These are phyloP conservation scores for Kurtzmaniella quercitrusa DNA, from an alignment of 1,139 yeast genomes.

Conservation along the genomic window DNA sequence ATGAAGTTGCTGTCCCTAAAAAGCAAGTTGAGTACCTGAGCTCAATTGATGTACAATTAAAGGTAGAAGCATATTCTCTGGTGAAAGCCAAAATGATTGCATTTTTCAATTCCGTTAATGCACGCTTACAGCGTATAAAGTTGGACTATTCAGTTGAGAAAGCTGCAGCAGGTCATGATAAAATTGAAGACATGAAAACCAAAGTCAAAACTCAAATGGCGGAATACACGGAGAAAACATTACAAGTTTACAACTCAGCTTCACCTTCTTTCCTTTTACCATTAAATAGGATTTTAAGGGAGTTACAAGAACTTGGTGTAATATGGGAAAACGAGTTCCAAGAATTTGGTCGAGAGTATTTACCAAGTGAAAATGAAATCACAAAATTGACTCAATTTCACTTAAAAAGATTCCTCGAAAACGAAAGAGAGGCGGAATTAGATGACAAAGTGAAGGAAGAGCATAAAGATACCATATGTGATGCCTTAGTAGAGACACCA, in stretches of 20 bases:
- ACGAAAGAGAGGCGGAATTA: slow-evolving; percentile 16
- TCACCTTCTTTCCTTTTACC: slow-evolving; percentile 64
- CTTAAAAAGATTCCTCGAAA: slow-evolving; percentile 62
- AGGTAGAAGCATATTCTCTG: slow-evolving; percentile 56
- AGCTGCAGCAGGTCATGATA: slow-evolving; percentile 61
- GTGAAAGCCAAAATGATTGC: slow-evolving; percentile 50
- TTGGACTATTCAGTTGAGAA: slow-evolving; percentile 69
- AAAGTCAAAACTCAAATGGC: slow-evolving; percentile 51
- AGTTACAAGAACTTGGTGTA: slow-evolving; percentile 77
- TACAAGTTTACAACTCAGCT: slow-evolving; percentile 52
- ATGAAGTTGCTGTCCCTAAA: slow-evolving; percentile 77
- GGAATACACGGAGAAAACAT: slow-evolving; percentile 42
- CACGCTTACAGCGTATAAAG: slow-evolving; percentile 72
- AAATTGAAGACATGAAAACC: slow-evolving; percentile 54
- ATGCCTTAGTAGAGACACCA: neutral
- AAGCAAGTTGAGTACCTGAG: slow-evolving; percentile 72
- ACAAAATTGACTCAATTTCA: slow-evolving; percentile 89
- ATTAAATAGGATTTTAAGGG: slow-evolving; percentile 65
- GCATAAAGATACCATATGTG: slow-evolving; percentile 5
- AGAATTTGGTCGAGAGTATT: slow-evolving; percentile 72
- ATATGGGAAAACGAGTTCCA: slow-evolving; percentile 84
- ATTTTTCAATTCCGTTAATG: slow-evolving; percentile 73
- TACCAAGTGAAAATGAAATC: slow-evolving; percentile 93
- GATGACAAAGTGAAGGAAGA: slow-evolving; percentile 9
- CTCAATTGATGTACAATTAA: slow-evolving; percentile 63